Conservation (phyloP, 257 asterid species). For the Euphrasia confusa region DNA sequence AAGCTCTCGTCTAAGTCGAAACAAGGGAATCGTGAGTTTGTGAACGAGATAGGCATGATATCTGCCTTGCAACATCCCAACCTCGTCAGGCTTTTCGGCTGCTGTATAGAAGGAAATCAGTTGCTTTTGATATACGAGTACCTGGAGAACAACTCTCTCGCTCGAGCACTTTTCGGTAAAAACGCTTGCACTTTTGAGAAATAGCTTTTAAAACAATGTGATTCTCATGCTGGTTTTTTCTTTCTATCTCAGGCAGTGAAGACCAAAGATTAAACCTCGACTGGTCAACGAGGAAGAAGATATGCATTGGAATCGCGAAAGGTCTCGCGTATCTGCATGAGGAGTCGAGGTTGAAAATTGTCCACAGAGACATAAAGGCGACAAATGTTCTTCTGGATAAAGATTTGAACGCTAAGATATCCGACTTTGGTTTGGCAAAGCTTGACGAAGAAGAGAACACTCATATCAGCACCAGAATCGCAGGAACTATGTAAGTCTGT, state of each 20-base stretch:
- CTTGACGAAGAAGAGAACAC: constrained; percentile 79
- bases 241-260: constrained; percentile 24
- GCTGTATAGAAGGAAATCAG: constrained; percentile 72
- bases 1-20: constrained; percentile 71
- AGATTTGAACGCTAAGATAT: constrained; percentile 61
- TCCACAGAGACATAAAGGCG: constrained; percentile 78
- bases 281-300: constrained; percentile 56
- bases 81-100: constrained; percentile 68
- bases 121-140: constrained; percentile 65
- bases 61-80: constrained; percentile 73
- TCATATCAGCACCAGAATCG: constrained; percentile 78
- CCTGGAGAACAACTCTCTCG: constrained; percentile 73
- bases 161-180: constrained; percentile 61
- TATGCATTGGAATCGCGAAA: constrained; percentile 63
- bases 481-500: constrained; percentile 64
- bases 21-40: constrained; percentile 80
- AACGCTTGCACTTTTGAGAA: too few species aligned
- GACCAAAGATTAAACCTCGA: constrained; percentile 51
- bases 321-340: constrained; percentile 85
- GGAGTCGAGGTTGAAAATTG: constrained; percentile 78
- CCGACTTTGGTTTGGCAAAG: constrained; percentile 84
- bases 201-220: too few species aligned
- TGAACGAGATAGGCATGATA: constrained; percentile 78
- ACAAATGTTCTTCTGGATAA: constrained; percentile 82
- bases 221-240: too few species aligned